These are phyloP conservation scores for Roridomyces roridus DNA, from an alignment of 768 basidiomycete species.

Conservation along the genomic window DNA sequence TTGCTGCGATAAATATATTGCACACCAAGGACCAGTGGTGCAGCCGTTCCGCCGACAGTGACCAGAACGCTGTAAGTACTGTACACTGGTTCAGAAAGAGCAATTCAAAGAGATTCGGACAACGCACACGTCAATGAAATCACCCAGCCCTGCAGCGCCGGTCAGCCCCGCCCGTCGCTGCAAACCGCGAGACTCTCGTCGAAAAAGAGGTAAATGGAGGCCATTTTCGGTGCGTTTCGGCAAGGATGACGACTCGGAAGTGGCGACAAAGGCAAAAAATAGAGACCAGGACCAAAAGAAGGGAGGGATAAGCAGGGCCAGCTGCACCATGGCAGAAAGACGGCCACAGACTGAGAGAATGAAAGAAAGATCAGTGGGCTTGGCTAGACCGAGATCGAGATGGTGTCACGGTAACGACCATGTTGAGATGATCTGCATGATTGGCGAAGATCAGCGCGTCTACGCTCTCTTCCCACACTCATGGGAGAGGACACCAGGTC, in stretches of 20 bases:
- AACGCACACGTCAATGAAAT: slow-evolving; percentile 67
- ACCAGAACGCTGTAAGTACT: slow-evolving; percentile 72
- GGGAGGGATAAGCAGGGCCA: slow-evolving; percentile 23
- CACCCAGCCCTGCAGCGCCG: slow-evolving; percentile 60
- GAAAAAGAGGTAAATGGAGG: slow-evolving; percentile 45
- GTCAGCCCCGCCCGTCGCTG: slow-evolving; percentile 36
- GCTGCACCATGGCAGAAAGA: slow-evolving; percentile 26
- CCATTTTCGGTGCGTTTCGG: slow-evolving; percentile 36
- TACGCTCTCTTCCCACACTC: no score
- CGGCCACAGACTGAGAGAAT: slow-evolving; percentile 7
- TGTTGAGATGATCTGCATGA: no score
- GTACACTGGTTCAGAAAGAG: slow-evolving; percentile 1
- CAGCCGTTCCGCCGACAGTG: slow-evolving; percentile 55
- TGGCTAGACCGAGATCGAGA: no score
- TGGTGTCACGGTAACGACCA: no score
- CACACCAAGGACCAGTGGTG: slow-evolving; percentile 68
- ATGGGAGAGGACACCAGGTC: no score
- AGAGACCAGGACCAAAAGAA: slow-evolving; percentile 19
- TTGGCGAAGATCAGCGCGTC: no score
- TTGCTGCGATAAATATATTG: background rate
- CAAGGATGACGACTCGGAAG: slow-evolving; percentile 12
- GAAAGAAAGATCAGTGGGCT: background rate
- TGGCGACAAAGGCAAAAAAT: slow-evolving; percentile 1
- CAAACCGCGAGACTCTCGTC: slow-evolving; percentile 23
- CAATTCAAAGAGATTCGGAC: background rate